These are phyloP conservation scores for Diaporthe amygdali DNA, from an alignment of 2,329 filamentous ascomycete genomes.

Conservation along the genomic window DNA sequence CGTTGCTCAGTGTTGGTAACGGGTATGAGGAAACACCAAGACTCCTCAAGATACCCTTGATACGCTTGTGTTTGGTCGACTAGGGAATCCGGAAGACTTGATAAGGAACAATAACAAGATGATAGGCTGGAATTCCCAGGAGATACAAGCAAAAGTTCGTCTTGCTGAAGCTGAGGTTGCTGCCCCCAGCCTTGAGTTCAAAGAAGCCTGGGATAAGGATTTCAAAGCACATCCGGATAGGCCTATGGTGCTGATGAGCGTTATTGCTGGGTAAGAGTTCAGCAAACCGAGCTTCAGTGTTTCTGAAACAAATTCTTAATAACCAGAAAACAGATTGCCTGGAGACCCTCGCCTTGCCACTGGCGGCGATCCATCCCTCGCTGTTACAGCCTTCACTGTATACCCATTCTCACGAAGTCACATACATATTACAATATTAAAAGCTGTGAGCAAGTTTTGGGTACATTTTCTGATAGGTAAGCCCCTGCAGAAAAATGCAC, in stretches of 20 bases:
- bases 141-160: slow-evolving; percentile 30
- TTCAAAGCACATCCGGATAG: slow-evolving; percentile 28
- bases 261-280: slow-evolving; percentile 40
- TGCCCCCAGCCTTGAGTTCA: slow-evolving; percentile 29
- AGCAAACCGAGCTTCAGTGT: slow-evolving; percentile 45
- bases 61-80: background rate
- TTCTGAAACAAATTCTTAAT: background rate
- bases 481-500: too few relatives aligned
- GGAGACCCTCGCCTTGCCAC: slow-evolving; percentile 27
- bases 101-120: slow-evolving; percentile 26
- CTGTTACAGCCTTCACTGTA: background rate
- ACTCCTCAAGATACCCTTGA: background rate
- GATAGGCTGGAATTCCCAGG: slow-evolving; percentile 31
- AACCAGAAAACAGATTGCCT: background rate
- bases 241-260: slow-evolving; percentile 26
- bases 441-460: too few relatives aligned
- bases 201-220: slow-evolving; percentile 29
- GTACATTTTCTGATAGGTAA: too few relatives aligned
- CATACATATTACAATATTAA: slow-evolving; percentile 56
- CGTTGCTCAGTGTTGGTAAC: slow-evolving; percentile 57
- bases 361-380: slow-evolving; percentile 28
- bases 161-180: slow-evolving; percentile 29
- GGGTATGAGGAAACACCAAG: slow-evolving; percentile 49
- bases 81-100: slow-evolving; percentile 19
- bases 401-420: slow-evolving; percentile 17